A percentile compares a stretch with the other conserved stretches of the same genome.
Evolutionary conservation across 495 filamentous ascomycete genomes (phyloP).

Genomic region (Penicillium bialowiezense): DNA sequence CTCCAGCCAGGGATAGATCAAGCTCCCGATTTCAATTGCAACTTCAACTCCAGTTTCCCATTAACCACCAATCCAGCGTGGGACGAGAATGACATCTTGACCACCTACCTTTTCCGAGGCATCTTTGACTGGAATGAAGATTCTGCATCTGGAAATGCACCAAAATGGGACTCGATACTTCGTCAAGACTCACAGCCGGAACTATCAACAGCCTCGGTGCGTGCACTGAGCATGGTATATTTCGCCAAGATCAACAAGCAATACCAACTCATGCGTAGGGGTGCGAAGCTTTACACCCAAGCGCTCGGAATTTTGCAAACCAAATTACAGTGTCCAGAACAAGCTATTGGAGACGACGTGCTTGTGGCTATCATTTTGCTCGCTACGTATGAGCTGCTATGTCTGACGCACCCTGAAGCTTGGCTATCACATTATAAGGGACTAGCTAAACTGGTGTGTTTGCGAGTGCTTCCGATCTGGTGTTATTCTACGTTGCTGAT

Average conservation of each 20-base stretch:
- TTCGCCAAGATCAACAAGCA: constrained; percentile 14
- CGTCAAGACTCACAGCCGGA: not conserved
- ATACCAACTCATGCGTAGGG: constrained; percentile 3
- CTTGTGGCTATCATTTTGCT: constrained; percentile 14
- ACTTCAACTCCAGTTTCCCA: not conserved
- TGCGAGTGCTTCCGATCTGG: not conserved
- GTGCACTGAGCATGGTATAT: constrained; percentile 11
- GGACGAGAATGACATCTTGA: constrained; percentile 12
- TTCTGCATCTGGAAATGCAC: constrained; percentile 3
- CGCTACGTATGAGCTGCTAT: constrained; percentile 17
- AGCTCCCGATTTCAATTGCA: no score
- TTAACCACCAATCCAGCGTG: constrained; percentile 7
- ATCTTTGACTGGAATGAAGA: constrained; percentile 17
- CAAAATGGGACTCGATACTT: constrained; percentile 9
- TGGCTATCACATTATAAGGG: constrained; percentile 22
- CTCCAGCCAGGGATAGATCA: not conserved
- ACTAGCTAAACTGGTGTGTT: constrained; percentile 12
- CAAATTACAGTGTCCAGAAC: constrained; percentile 3
- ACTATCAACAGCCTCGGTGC: constrained; percentile 7
- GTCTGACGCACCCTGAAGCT: constrained; percentile 10
- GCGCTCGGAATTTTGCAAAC: constrained; percentile 10
- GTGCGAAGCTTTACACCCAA: constrained; percentile 6
- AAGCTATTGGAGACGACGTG: constrained; percentile 10
- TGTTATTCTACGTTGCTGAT: not conserved
- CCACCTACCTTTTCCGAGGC: constrained; percentile 8